Evolutionary conservation across 148 eudicot genomes (phyloP), one percentile per base, ranked within the genome.

Genomic region (Rhododendron mucronatum): DNA sequence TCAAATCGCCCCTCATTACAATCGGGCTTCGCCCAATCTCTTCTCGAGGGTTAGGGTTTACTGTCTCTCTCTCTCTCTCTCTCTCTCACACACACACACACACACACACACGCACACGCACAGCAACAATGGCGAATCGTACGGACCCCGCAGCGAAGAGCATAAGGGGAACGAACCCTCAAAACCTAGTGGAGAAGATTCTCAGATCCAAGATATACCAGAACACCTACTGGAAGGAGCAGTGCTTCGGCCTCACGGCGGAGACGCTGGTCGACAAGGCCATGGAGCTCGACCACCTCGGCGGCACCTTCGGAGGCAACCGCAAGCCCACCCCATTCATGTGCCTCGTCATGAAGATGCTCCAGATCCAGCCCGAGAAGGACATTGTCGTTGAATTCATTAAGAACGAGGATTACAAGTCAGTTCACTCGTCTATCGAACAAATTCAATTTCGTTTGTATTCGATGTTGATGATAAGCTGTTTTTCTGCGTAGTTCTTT

Each of bases 201-300:
- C 84, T 97, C n/a, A 81, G 99, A 51, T 87, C 96, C 14, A 97
- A 97, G 88, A 95, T 97, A 48, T 93, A 95, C 90, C 95, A 93
- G 85, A 87, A 95, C 85, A 93, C 95, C 1, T 97, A 92, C 83
- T 95, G 98, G 98, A 95, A 97, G 91, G 99, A 97, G 87, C 99
- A 97, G 84, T 97, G 98, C 82, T 97, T 97, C 86, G 99, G 99
- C 13, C 91, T 97, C 3, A 97, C 99, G 3, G 99, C 99, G 23
- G 99, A 97, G 92, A 97, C 99, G 41, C 94, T 97, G 8, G 99
- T 97, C 55, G 99, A 95, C 87, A 97, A 97, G 91, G 99, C 99
- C 45, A 97, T 97, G 99, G 99, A 95, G 92, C 92, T 95, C 79
- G 98, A 97, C 90, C 98, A 95, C 84, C 89, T 97, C 77, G 99